phyloP scores from a whole-genome alignment of 83 land plant species.

The Thuja plicata region DNA sequence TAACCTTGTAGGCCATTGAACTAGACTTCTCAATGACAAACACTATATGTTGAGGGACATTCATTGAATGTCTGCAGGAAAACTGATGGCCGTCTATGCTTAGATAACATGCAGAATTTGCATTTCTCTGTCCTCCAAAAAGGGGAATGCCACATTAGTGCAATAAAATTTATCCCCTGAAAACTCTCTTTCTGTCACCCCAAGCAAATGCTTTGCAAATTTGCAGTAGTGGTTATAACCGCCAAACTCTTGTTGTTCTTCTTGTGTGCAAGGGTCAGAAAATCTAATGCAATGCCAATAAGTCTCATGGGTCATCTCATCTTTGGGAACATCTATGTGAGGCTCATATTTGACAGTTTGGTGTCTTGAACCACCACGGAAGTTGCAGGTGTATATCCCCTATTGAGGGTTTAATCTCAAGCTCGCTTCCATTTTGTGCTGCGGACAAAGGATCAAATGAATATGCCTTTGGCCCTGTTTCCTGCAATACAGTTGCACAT shows the following conservation, averaged over 20 bases:
- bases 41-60: conserved; percentile 27
- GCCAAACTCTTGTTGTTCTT: conserved; percentile 19
- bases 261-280: conserved; percentile 27
- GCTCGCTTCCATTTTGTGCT: background rate
- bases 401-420: no score
- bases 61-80: background rate
- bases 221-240: conserved; percentile 21
- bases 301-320: conserved; percentile 34
- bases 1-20: conserved; percentile 25
- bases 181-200: background rate
- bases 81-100: conserved; percentile 28
- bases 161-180: conserved; percentile 18
- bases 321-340: conserved; percentile 19
- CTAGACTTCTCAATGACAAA: conserved; percentile 38
- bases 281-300: conserved; percentile 34
- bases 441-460: conserved; percentile 25
- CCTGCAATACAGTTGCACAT: conserved; percentile 39
- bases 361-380: conserved; percentile 27
- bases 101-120: conserved; percentile 18
- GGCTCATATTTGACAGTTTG: conserved; percentile 30
- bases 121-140: background rate
- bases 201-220: conserved; percentile 15
- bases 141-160: conserved; percentile 30
- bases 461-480: conserved; percentile 25
- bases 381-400: background rate